Percentiles rank a stretch among this genome's conserved stretches.
These are phyloP conservation scores for Penicillium sp. DNA, from an alignment of 2,329 filamentous ascomycete genomes.

Conservation along the genomic window DNA sequence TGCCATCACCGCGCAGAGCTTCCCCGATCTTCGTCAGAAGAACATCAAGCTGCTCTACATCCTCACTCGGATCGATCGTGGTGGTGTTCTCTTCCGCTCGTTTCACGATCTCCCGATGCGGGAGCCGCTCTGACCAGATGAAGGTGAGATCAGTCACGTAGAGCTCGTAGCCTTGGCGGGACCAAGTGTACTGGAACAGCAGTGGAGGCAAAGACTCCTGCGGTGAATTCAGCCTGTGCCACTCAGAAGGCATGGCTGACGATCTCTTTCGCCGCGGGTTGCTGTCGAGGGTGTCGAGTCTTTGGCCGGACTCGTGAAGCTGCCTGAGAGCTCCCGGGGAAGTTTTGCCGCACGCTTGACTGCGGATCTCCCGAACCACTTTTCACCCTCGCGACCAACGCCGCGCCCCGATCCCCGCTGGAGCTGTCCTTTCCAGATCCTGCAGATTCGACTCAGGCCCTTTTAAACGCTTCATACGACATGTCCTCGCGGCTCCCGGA, in stretches of 20 bases:
- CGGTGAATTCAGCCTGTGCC: constrained; percentile 36
- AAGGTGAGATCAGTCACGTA: constrained; percentile 58
- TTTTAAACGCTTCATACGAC: not conserved
- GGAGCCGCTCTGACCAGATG: constrained; percentile 56
- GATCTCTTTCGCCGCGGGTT: not conserved
- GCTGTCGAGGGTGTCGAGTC: not conserved
- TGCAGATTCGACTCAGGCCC: not conserved
- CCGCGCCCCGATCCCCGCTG: not conserved
- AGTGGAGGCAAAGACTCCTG: constrained; percentile 34
- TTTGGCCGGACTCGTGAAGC: too few species aligned
- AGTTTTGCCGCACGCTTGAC: not conserved
- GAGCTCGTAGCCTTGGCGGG: constrained; percentile 48
- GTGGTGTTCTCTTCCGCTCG: constrained; percentile 51
- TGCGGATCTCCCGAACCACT: constrained; percentile 6
- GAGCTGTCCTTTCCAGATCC: not conserved
- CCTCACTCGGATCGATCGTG: constrained; percentile 60
- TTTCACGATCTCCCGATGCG: constrained; percentile 46
- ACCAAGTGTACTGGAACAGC: constrained; percentile 38
- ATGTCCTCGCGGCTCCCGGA: constrained; percentile 38
- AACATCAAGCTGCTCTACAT: constrained; percentile 54
- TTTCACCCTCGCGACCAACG: constrained; percentile 5
- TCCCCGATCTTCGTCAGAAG: constrained; percentile 55
- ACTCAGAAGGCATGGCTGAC: constrained; percentile 33
- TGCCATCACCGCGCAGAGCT: constrained; percentile 43
- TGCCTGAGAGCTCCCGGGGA: not conserved